Conservation (phyloP, 75 land plant genomes). For the Picea sitchensis region DNA sequence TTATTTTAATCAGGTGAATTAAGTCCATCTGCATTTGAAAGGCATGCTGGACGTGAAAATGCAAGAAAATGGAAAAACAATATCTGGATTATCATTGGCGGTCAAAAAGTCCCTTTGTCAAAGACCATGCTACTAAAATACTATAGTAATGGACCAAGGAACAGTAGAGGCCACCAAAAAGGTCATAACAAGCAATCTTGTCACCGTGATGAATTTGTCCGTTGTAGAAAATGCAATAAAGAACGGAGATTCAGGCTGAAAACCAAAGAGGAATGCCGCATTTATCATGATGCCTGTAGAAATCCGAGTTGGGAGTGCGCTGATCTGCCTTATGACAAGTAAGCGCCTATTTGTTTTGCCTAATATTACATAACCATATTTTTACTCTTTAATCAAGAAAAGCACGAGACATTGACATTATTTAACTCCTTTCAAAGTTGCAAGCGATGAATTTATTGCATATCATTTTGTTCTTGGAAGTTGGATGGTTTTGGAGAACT, state of each 20-base stretch:
- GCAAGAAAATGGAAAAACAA: conserved; percentile 70
- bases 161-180: conserved; percentile 29
- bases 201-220: conserved; percentile 71
- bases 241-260: conserved; percentile 52
- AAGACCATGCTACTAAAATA: conserved; percentile 50
- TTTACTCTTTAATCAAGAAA: background rate
- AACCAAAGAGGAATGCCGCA: conserved; percentile 59
- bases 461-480: background rate
- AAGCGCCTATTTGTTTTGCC: background rate
- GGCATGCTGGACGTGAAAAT: conserved; percentile 65
- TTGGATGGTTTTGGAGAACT: background rate
- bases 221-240: conserved; percentile 59
- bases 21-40: conserved; percentile 74
- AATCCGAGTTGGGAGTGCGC: conserved; percentile 61
- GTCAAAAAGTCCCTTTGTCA: conserved; percentile 41
- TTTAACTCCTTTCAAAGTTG: background rate
- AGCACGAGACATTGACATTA: background rate
- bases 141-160: conserved; percentile 37
- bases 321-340: conserved; percentile 57
- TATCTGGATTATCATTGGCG: conserved; percentile 61
- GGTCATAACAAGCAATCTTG: conserved; percentile 27
- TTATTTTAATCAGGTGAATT: conserved; percentile 39
- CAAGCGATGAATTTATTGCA: background rate
- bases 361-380: background rate
- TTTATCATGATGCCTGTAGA: conserved; percentile 54